A percentile compares a stretch with the other conserved stretches of the same genome.
phyloP scores from a whole-genome alignment of 441 rosid genomes.

The Populus hybrid region DNA sequence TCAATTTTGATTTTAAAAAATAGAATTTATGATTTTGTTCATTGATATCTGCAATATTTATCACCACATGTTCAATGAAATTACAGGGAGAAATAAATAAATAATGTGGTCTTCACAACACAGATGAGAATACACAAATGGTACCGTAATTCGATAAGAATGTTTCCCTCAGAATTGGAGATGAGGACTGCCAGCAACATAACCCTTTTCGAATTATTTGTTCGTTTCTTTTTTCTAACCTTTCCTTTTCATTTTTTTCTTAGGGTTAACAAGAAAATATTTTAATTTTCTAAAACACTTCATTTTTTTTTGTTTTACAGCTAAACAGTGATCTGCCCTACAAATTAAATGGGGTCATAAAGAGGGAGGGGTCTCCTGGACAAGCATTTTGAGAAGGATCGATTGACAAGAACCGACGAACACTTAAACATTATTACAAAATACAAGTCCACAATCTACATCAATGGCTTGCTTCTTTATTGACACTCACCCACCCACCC shows the following conservation, averaged over 20 bases:
- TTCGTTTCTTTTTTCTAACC: background rate
- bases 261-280: background rate
- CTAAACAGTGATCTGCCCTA: background rate
- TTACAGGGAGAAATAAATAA: background rate
- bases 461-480: background rate
- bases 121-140: background rate
- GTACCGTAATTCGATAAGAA: slow-evolving; percentile 11
- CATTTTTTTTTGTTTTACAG: background rate
- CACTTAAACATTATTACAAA: background rate
- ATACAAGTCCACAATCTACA: background rate
- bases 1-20: background rate
- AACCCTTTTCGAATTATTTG: background rate
- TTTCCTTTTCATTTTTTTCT: background rate
- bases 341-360: background rate
- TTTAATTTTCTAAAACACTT: background rate
- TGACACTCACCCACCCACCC: background rate
- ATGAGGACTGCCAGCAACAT: slow-evolving; percentile 19
- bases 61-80: background rate
- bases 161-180: slow-evolving; percentile 13
- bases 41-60: background rate
- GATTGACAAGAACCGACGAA: slow-evolving; percentile 2
- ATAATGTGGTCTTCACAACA: background rate
- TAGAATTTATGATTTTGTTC: background rate
- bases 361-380: background rate
- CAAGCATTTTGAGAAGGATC: background rate